Evolutionary conservation across 345 rosid genomes (phyloP), one percentile per base, ranked within the genome.

Genomic region (Linum usitatissimum): DNA sequence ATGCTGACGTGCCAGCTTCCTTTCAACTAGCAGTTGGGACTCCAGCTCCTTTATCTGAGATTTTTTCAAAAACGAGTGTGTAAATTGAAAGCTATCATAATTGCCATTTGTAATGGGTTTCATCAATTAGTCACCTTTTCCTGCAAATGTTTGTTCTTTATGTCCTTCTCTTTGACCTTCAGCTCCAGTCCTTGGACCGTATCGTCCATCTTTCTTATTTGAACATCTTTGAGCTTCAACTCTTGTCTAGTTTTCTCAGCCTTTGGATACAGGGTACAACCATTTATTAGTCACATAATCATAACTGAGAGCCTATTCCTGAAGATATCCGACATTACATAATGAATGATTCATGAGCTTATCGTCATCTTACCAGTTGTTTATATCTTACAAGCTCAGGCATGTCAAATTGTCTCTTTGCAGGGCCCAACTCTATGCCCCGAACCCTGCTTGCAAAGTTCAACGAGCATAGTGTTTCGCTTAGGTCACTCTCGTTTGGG

Each of bases 371-470:
- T 83, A 92, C 97, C 95, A 83, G 74, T 71, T 87, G 99, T 77
- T 87, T 93, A 80, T 77, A 86, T 79, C 78, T 87, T 72, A 84
- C 72, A 69, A 89, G 75, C 59, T 93, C 97, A 55, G 91, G 57
- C 64, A 64, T 78, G 69, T 93, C 99, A 63, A 87, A 61, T 66
- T 93, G 97, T 78, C 77, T 89, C 84, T 76, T 89, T 39, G 97
- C 91, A 9, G 84, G 89, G 54, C 99, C 99, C 76, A 89, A 61
- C 87, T 92, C 99, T 62, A 92, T 80, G n/a, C 99, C 99, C 78
- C 81, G 83, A 30, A 86, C 94, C 77, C 99, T 81, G 71, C 96
- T 89, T 34, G 97, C 99, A 76, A 92, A 92, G 77, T 89, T 92
- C 53, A 92, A 82, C 2, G 97, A 92, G 81, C 97, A 89, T 53